phyloP scores from a whole-genome alignment of 768 basidiomycete genomes.

The Mycena chlorophos region DNA sequence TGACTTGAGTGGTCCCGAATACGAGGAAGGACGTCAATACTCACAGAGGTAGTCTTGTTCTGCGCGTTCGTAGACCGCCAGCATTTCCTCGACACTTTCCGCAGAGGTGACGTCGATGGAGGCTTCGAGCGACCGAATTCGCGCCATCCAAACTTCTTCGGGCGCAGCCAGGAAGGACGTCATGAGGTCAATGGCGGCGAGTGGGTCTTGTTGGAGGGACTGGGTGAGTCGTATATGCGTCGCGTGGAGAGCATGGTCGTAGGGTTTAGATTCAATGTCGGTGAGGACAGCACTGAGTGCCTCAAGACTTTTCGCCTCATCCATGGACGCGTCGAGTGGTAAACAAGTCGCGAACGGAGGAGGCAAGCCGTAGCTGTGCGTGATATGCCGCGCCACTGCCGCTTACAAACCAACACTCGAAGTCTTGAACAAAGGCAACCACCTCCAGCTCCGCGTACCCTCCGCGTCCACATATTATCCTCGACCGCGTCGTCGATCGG shows the following conservation, averaged over 20 bases:
- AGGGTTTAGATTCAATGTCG: conserved; percentile 57
- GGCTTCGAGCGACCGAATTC: conserved; percentile 57
- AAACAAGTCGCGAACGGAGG: too few species aligned
- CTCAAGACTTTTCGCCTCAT: conserved; percentile 61
- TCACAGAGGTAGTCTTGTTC: conserved; percentile 79
- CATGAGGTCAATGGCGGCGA: conserved; percentile 67
- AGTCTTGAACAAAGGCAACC: too few species aligned
- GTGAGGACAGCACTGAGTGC: conserved; percentile 62
- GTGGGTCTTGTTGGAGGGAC: conserved; percentile 56
- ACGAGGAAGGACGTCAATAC: conserved; percentile 32
- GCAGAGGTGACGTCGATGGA: conserved; percentile 51
- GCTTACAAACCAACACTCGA: too few species aligned
- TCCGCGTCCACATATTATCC: background rate
- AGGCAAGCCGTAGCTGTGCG: background rate
- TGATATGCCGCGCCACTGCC: background rate
- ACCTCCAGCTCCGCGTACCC: background rate
- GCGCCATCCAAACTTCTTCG: conserved; percentile 73
- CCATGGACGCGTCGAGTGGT: conserved; percentile 40
- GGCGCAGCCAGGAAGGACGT: conserved; percentile 61
- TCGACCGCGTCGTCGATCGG: too few species aligned
- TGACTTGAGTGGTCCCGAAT: conserved; percentile 19
- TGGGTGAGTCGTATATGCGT: conserved; percentile 66
- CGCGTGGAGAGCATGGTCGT: conserved; percentile 62
- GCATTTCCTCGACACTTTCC: conserved; percentile 53
- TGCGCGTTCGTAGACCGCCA: conserved; percentile 64